phyloP scores from a whole-genome alignment of 1,139 yeast genomes.

The Magnusiomyces tetraspermus region DNA sequence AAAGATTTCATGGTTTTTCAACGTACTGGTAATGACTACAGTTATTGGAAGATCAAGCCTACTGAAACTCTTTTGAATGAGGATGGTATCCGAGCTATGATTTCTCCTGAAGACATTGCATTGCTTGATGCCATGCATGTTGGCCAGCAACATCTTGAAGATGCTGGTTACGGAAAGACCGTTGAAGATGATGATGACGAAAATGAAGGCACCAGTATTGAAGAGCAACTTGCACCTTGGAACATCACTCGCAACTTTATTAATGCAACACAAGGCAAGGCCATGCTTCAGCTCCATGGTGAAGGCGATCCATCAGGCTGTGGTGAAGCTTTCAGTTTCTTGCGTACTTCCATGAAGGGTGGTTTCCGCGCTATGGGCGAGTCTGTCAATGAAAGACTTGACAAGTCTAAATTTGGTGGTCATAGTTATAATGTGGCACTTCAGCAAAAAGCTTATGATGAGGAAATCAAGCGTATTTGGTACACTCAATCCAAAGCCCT shows the following conservation, averaged over 20 bases:
- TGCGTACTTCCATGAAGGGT: constrained; percentile 90
- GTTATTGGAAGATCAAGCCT: constrained; percentile 85
- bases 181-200: constrained; percentile 39
- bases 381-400: constrained; percentile 36
- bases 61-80: constrained; percentile 65
- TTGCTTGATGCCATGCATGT: constrained; percentile 87
- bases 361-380: constrained; percentile 66
- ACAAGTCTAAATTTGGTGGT: constrained; percentile 43
- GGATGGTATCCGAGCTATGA: constrained; percentile 73
- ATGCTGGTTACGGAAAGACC: constrained; percentile 48
- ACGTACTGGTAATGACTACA: constrained; percentile 89
- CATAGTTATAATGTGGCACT: constrained; percentile 73
- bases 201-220: constrained; percentile 45
- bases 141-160: constrained; percentile 78
- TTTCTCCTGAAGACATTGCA: constrained; percentile 85
- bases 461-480: constrained; percentile 87
- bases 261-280: constrained; percentile 91
- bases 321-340: constrained; percentile 82
- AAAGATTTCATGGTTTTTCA: constrained; percentile 98
- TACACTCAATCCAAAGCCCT: constrained; percentile 67
- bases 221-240: constrained; percentile 93
- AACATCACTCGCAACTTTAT: constrained; percentile 81
- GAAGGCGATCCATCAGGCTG: constrained; percentile 94
- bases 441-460: constrained; percentile 88
- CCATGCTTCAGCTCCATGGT: constrained; percentile 94